Evolutionary conservation across 2,329 filamentous ascomycete species (phyloP).

Genomic region (Trichoderma asperellum): DNA sequence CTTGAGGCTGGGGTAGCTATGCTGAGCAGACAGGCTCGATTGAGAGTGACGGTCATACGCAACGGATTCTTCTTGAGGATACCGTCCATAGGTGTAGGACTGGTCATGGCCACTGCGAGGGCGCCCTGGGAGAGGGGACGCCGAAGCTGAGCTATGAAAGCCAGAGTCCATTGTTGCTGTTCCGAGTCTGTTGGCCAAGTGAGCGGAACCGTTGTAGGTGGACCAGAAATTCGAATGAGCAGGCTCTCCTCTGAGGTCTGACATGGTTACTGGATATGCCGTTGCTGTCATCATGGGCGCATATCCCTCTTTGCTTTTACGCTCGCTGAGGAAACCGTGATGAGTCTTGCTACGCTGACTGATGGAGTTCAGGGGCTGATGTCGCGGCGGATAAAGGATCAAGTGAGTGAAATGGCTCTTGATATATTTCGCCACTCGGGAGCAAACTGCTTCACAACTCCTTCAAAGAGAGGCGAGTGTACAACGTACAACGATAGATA

Average conservation of each 20-base stretch:
- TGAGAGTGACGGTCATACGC: slow-evolving; percentile 58
- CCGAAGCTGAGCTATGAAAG: slow-evolving; percentile 50
- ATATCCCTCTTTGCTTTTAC: slow-evolving; percentile 45
- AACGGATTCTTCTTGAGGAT: slow-evolving; percentile 58
- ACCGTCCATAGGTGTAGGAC: slow-evolving; percentile 57
- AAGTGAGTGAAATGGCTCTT: neutral
- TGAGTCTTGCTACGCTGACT: neutral
- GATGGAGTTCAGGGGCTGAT: neutral
- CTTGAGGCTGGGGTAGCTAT: slow-evolving; percentile 61
- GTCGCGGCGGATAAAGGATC: neutral
- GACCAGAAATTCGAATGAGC: slow-evolving; percentile 62
- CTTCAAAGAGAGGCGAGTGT: neutral
- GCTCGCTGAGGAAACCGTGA: neutral
- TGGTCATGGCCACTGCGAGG: slow-evolving; percentile 55
- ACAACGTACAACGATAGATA: neutral
- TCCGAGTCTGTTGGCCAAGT: slow-evolving; percentile 56
- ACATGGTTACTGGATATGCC: slow-evolving; percentile 65
- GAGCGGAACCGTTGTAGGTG: slow-evolving; percentile 59
- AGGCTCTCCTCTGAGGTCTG: slow-evolving; percentile 64
- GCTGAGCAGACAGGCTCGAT: slow-evolving; percentile 52
- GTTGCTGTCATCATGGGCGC: slow-evolving; percentile 63
- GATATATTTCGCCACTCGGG: slow-evolving; percentile 12
- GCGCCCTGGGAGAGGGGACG: slow-evolving; percentile 54
- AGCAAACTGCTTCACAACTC: neutral
- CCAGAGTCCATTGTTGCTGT: slow-evolving; percentile 54